A percentile compares a stretch with the other conserved stretches of the same genome.
These are phyloP conservation scores for Acorus calamus DNA, from an alignment of 106 monocot genomes.

Conservation along the genomic window DNA sequence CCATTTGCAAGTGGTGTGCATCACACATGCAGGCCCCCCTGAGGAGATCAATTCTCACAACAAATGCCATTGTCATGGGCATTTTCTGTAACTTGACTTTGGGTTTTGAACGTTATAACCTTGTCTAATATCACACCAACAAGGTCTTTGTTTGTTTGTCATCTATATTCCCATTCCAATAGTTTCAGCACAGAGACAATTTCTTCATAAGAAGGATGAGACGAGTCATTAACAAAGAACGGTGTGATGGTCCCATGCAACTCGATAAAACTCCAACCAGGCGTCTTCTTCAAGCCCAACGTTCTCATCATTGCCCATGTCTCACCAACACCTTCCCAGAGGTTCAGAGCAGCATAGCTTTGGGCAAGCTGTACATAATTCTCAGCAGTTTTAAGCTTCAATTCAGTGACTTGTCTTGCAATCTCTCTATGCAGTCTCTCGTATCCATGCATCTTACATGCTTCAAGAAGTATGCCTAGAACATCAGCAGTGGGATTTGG, in stretches of 20 bases:
- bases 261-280: constrained; percentile 71
- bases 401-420: constrained; percentile 24
- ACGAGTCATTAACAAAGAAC: constrained; percentile 45
- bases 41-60: no score
- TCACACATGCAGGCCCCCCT: no score
- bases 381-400: constrained; percentile 39
- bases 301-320: constrained; percentile 39
- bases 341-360: constrained; percentile 34
- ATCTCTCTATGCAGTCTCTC: constrained; percentile 26
- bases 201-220: constrained; percentile 25
- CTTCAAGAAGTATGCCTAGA: constrained; percentile 65
- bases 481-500: constrained; percentile 33
- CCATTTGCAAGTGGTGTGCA: no score
- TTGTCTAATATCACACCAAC: no score
- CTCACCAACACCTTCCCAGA: constrained; percentile 51
- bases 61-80: no score
- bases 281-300: constrained; percentile 55
- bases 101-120: no score
- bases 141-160: no score
- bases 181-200: constrained; percentile 24
- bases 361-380: constrained; percentile 61
- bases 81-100: no score
- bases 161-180: constrained; percentile 4
- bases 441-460: constrained; percentile 25
- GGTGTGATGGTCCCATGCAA: constrained; percentile 28